Evolutionary conservation across 2,329 filamentous ascomycete genomes (phyloP).

Genomic region (Alternaria postmessia): DNA sequence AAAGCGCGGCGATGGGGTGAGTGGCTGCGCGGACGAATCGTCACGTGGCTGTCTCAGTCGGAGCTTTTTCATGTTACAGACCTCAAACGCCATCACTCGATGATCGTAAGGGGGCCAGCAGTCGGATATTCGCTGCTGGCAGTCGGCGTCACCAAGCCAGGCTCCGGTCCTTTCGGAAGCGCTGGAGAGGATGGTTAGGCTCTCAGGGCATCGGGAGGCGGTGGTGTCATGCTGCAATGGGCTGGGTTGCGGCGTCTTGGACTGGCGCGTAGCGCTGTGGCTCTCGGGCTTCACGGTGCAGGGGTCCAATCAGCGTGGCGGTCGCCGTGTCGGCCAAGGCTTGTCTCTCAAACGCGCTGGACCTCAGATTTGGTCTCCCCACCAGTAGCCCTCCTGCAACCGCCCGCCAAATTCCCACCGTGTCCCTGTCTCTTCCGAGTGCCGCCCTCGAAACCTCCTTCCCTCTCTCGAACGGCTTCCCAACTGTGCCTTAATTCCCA

Average conservation of each 20-base stretch:
- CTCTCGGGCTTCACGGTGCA: conserved; percentile 36
- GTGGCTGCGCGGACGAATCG: conserved; percentile 25
- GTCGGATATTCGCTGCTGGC: conserved; percentile 18
- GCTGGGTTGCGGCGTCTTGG: conserved; percentile 34
- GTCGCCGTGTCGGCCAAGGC: conserved; percentile 42
- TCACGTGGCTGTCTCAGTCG: conserved; percentile 50
- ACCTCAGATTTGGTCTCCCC: conserved; percentile 50
- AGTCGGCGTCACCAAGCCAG: conserved; percentile 16
- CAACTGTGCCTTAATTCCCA: conserved; percentile 35
- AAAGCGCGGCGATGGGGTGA: conserved; percentile 25
- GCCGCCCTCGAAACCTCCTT: conserved; percentile 40
- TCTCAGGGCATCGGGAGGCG: conserved; percentile 26
- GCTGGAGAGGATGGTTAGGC: conserved; percentile 23
- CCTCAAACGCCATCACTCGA: conserved; percentile 44
- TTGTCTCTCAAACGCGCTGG: conserved; percentile 45
- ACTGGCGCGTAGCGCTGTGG: conserved; percentile 44
- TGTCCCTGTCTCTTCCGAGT: conserved; percentile 42
- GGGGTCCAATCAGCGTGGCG: conserved; percentile 39
- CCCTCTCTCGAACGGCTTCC: conserved; percentile 25
- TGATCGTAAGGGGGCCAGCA: conserved; percentile 23
- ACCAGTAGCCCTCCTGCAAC: conserved; percentile 46
- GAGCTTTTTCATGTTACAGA: conserved; percentile 48
- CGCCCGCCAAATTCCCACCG: conserved; percentile 45
- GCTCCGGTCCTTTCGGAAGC: conserved; percentile 18
- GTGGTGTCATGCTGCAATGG: conserved; percentile 41